Evolutionary conservation across 257 asterid genomes (phyloP), one percentile per base, ranked within the genome.

Genomic region (Solanum rostratum): DNA sequence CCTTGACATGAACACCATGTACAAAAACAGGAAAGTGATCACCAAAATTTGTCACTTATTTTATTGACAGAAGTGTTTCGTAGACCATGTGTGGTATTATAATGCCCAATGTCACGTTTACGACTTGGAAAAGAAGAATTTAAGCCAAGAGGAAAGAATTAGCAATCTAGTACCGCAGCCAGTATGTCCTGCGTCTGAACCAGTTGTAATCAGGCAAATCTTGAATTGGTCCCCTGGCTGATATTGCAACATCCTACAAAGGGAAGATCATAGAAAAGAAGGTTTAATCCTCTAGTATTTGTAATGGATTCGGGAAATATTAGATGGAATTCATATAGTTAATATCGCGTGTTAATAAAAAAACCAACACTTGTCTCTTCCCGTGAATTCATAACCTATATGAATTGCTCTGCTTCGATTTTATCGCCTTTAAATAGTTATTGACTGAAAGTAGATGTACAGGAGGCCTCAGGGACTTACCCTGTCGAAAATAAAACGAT

Each of bases 401-500:
- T 2, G 1, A 55, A 55, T 55, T 20, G 27, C 63, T 55, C 27
- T 55, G n/a, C 22, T 20, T 7, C 12, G 11, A 16, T 53, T 53
- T 16, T 53, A 18, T 15, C 2, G n/a, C 30, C 11, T 29, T 66
- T 66, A 74, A 74, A 74, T 24, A 76, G 46, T n/a, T 50, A 83
- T 15, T 83, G 41, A 68, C 81, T 49, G 39, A 54, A 50, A 68
- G 29, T 65, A 49, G 37, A 65, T 46, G 80, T 66, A 30, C 29
- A n/a, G 45, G 45, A 82, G 69, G 24, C 29, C 54, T 60, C 13
- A 49, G 22, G 60, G 11, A 63, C 92, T 87, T 87, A 97, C 99
- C 89, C 87, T 87, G 89, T 97, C 99, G n/a, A 88, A 91, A 83
- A 97, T 91, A 85, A 95, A 94, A 66, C 98, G 90, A 81, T 90